phyloP scores from a whole-genome alignment of 495 filamentous ascomycete genomes.

The Trichodelitschia bisporula region DNA sequence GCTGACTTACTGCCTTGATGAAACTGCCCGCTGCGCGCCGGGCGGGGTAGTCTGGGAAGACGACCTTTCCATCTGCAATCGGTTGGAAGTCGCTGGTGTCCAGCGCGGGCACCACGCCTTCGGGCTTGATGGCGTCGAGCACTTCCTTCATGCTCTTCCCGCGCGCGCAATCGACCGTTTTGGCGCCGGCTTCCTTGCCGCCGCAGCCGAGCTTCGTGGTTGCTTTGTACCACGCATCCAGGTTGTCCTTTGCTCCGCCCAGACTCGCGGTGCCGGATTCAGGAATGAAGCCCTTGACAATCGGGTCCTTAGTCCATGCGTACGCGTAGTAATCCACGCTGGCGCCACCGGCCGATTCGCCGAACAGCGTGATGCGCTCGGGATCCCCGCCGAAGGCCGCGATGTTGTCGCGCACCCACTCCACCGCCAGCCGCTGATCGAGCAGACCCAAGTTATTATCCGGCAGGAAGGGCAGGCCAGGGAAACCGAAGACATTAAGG shows the following conservation, averaged over 20 bases:
- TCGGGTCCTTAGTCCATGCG: slow-evolving; percentile 1
- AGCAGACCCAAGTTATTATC: slow-evolving; percentile 7
- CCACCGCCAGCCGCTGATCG: slow-evolving; percentile 2
- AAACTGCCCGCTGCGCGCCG: slow-evolving; percentile 6
- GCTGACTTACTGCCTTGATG: slow-evolving; percentile 11
- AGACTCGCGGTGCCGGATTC: slow-evolving; percentile 1
- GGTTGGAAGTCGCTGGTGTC: neutral
- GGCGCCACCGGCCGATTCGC: slow-evolving; percentile 2
- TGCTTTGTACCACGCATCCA: slow-evolving; percentile 1
- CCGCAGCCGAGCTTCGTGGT: slow-evolving; percentile 1
- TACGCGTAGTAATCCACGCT: slow-evolving; percentile 1
- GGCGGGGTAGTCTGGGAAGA: slow-evolving; percentile 2
- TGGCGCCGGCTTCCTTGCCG: neutral
- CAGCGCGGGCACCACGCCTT: neutral
- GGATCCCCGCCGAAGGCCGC: no score
- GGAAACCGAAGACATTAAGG: slow-evolving; percentile 4
- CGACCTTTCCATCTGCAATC: neutral
- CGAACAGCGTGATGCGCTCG: slow-evolving; percentile 1
- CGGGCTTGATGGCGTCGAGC: neutral
- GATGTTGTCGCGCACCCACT: slow-evolving; percentile 3
- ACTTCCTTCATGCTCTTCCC: neutral
- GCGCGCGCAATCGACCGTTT: slow-evolving; percentile 1
- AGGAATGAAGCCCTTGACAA: slow-evolving; percentile 2
- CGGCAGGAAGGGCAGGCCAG: slow-evolving; percentile 3
- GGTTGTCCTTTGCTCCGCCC: neutral